Conservation (phyloP, 177 flowering plant genomes). For the Telopea speciosissima region DNA sequence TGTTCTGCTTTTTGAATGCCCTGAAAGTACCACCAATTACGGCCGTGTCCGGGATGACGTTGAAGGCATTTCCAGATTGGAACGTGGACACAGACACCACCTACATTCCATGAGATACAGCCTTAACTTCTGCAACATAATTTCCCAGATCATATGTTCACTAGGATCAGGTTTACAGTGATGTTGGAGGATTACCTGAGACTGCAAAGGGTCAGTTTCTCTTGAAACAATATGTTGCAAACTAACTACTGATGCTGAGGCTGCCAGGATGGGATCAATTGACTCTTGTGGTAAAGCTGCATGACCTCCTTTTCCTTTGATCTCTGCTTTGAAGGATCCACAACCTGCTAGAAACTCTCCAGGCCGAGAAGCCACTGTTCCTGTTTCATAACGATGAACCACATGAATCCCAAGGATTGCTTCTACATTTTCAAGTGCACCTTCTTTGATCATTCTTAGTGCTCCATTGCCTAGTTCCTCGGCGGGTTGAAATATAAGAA, state of each 20-base stretch:
- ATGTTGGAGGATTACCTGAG: conserved; percentile 36
- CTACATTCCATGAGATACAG: conserved; percentile 19
- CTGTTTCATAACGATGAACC: conserved; percentile 22
- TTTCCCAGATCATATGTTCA: too few relatives aligned
- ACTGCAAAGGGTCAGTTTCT: conserved; percentile 54
- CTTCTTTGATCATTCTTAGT: conserved; percentile 54
- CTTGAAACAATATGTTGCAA: conserved; percentile 58
- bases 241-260: conserved; percentile 40
- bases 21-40: conserved; percentile 51
- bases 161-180: too few relatives aligned
- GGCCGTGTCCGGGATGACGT: conserved; percentile 46
- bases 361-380: conserved; percentile 44
- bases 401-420: conserved; percentile 71
- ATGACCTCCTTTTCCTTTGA: conserved; percentile 78
- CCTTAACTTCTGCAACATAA: not conserved
- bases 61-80: conserved; percentile 38
- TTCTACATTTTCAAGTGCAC: conserved; percentile 54
- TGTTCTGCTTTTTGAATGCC: conserved; percentile 43
- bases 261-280: conserved; percentile 66
- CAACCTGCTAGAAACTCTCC: conserved; percentile 62
- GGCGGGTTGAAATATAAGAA: conserved; percentile 78
- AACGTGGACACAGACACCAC: conserved; percentile 52
- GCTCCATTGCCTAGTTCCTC: conserved; percentile 78
- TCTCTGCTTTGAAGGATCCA: conserved; percentile 65
- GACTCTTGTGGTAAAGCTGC: conserved; percentile 79